Evolutionary conservation across 495 filamentous ascomycete species (phyloP).

Genomic region (Trichocladium antarcticum): DNA sequence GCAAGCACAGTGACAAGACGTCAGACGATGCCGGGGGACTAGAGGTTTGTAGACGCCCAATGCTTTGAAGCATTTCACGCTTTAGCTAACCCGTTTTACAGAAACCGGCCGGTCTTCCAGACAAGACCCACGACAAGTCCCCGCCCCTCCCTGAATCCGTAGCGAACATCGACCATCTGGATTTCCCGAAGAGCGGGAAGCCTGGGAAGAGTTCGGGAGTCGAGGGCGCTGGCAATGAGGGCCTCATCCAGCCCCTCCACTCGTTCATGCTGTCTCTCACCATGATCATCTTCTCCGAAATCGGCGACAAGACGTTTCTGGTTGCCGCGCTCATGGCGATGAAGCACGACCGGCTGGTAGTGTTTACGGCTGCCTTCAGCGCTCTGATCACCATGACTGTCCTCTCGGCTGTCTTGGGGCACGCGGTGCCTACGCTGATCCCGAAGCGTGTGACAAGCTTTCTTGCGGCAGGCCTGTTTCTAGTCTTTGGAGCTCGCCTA

Average conservation of each 20-base stretch:
- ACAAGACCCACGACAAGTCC: constrained; percentile 67
- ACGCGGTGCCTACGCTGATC: constrained; percentile 83
- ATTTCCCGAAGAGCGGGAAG: constrained; percentile 44
- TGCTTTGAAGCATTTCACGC: not conserved
- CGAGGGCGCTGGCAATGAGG: constrained; percentile 40
- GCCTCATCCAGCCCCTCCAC: constrained; percentile 73
- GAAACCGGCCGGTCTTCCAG: constrained; percentile 75
- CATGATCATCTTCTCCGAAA: constrained; percentile 96
- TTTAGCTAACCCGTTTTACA: constrained; percentile 26
- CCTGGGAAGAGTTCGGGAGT: constrained; percentile 19
- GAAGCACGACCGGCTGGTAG: constrained; percentile 86
- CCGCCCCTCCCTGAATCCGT: constrained; percentile 57
- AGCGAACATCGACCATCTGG: constrained; percentile 53
- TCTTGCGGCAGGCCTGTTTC: constrained; percentile 70
- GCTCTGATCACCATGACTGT: constrained; percentile 91
- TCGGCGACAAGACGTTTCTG: constrained; percentile 97
- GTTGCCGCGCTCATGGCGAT: constrained; percentile 98
- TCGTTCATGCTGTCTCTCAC: constrained; percentile 86
- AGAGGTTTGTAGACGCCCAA: constrained; percentile 43
- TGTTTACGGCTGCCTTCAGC: constrained; percentile 87
- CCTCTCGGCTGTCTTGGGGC: constrained; percentile 89
- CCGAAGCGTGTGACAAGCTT: constrained; percentile 82
- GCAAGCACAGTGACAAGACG: constrained; percentile 21
- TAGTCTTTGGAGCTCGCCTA: constrained; percentile 79
- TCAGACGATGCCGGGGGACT: constrained; percentile 46